Base-by-base conservation (phyloP, 1,139 yeast species). In the Meyerozyma elateridarum region DNA sequence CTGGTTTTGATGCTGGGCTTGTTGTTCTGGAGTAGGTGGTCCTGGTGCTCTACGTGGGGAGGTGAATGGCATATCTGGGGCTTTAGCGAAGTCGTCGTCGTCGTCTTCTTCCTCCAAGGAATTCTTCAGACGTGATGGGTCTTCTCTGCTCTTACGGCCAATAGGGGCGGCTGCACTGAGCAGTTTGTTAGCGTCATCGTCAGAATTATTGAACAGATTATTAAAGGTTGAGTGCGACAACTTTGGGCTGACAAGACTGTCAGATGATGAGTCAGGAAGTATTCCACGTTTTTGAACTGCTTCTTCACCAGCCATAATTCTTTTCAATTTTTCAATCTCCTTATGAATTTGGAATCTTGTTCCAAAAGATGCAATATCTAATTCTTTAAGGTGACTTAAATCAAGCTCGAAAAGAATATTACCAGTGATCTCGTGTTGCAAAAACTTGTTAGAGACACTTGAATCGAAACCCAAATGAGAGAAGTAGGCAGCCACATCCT, bases 311-410 rank as follows among this genome's bases (percentile, higher is more conserved):
- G 33, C 33, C 20, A 35, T 42, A 4, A 55, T 46, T 32, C 61
- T 54, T 39, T 67, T 66, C 44, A 89, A 69, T 28, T 77, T 73
- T 54, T 85, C 95, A 48, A 91, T 89, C 53, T 85, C 95, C 52
- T 87, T 87, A 54, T 79, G 80, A 27, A 93, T 76, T 56, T 89
- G 96, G 59, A 88, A 91, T 39, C 99, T 70, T 1, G 96, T 89
- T 15, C 99, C 99, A 63, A 91, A 91, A 3, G 95, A 85, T 35
- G 79, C 73, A 33, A 91, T 91, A 41, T 89, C 98, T 37, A 91
- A 66, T 56, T 91, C 98, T 53, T 91, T 91, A 49, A 91, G 69
- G 49, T 85, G 85, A 1, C 87, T 74, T 44, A 89, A 69, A 50
- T 89, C 96, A 44, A 93, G 69, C 54, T 89, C 95, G 35, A 91